These are phyloP conservation scores for Corchorus capsularis DNA, from an alignment of 345 rosid species.

Conservation along the genomic window DNA sequence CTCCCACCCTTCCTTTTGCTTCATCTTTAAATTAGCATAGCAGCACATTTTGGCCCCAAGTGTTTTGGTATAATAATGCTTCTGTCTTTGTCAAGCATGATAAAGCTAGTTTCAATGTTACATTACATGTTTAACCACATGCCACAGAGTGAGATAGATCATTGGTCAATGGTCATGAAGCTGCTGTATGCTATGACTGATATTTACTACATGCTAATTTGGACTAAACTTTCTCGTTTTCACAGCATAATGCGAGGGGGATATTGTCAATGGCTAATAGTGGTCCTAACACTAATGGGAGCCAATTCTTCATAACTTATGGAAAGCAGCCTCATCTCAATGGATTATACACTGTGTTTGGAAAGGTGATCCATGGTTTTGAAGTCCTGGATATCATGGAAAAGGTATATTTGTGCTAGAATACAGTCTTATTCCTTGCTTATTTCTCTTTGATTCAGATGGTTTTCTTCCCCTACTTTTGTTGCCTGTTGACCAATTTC, in stretches of 20 bases:
- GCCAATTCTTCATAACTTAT: constrained; percentile 86
- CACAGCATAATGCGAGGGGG: constrained; percentile 96
- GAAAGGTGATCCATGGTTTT: constrained; percentile 96
- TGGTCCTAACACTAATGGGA: constrained; percentile 95
- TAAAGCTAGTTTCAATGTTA: background rate
- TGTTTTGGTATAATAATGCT: background rate
- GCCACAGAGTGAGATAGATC: background rate
- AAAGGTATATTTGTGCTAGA: constrained; percentile 53
- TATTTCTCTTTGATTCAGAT: constrained; percentile 11
- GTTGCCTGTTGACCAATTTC: background rate
- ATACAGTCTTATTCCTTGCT: background rate
- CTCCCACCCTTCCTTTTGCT: background rate
- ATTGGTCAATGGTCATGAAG: background rate
- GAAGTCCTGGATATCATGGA: constrained; percentile 99
- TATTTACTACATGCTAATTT: background rate
- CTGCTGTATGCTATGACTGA: background rate
- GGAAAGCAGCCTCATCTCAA: constrained; percentile 98
- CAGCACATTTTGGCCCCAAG: background rate
- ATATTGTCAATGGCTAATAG: constrained; percentile 94
- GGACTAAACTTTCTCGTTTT: background rate
- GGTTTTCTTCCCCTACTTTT: background rate
- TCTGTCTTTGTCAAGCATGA: background rate
- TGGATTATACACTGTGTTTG: constrained; percentile 90
- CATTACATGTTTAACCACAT: background rate
- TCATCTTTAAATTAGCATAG: background rate